These are phyloP conservation scores for Zymoseptoria crescenta DNA, from an alignment of 2,329 filamentous ascomycete genomes.

Conservation along the genomic window DNA sequence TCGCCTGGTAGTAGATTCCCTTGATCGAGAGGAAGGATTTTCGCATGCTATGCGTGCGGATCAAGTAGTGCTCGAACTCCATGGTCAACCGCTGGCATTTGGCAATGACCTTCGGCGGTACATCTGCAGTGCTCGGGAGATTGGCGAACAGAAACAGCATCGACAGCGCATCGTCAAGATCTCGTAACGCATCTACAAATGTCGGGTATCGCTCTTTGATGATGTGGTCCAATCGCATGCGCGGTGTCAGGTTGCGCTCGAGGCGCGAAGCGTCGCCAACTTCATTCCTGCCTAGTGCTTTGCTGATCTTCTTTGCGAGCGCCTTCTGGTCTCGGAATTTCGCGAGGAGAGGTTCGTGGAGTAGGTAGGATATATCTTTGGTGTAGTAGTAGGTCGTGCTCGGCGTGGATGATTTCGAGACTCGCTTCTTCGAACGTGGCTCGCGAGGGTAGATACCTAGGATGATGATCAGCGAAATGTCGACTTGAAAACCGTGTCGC, in stretches of 20 bases:
- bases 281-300: conserved; percentile 85
- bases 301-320: conserved; percentile 94
- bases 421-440: conserved; percentile 95
- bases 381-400: conserved; percentile 88
- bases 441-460: conserved; percentile 89
- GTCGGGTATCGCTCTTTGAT: conserved; percentile 97
- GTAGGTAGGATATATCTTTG: conserved; percentile 96
- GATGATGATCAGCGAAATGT: background rate
- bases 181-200: conserved; percentile 86
- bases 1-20: conserved; percentile 98
- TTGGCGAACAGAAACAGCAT: conserved; percentile 98
- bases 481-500: background rate
- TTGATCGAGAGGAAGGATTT: conserved; percentile 99
- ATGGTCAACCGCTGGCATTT: conserved; percentile 87
- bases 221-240: conserved; percentile 89
- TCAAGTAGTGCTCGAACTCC: conserved; percentile 97
- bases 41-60: conserved; percentile 79
- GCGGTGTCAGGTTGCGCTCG: conserved; percentile 84
- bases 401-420: conserved; percentile 77
- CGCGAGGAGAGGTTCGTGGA: conserved; percentile 86
- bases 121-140: conserved; percentile 78
- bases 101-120: conserved; percentile 91
- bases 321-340: conserved; percentile 98
- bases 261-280: conserved; percentile 78
- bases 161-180: conserved; percentile 91